Base-by-base conservation (phyloP, 2,329 filamentous ascomycete species). In the Aspergillus sojae region DNA sequence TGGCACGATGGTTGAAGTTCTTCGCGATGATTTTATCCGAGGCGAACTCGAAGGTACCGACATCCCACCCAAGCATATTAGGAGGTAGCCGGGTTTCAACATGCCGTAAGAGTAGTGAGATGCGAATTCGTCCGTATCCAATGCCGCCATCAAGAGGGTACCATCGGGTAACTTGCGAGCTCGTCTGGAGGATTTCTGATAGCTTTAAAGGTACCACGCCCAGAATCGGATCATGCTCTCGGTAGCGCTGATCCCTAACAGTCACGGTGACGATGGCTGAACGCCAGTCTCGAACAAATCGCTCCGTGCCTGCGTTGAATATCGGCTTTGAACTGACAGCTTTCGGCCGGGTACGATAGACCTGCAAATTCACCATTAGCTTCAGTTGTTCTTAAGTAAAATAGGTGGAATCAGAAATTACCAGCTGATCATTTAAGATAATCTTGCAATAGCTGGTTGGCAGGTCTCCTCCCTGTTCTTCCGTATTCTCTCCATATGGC, bases 71-170 rank as follows among this genome's bases (percentile, higher is more conserved):
- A 5, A 97, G 85, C 78, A 97, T 91, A 46, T 89, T 82, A 0
- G 91, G 91, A n/a, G 94, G 94, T 1, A 98, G 83, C 53, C 88
- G 88, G 59, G 94, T 90, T 76, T 97, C 94, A 50, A 97, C 87
- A 32, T 92, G 94, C 32, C 94, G 89, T 86, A 97, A 97, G 3
- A 98, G 85, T 3, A 98, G 79, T 0, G 93, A 96, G 68, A 99
- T 91, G 46, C 94, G 90, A 64, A 96, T 86, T 9, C 94, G 90
- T 45, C 95, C 95, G 68, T 95, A 98, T 0, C 95, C 92, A 66
- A 98, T 89, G 12, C 95, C 95, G 26, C 94, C 95, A 73, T 97
- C 94, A 0, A 99, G 85, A n/a, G 95, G 94, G 75, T 97, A 98
- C 93, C 94, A 97, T 64, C 93, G 84, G 3, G 93, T 96, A 60